Base-by-base conservation (phyloP, 2,329 filamentous ascomycete species). In the Paracoccidioides brasiliensis region DNA sequence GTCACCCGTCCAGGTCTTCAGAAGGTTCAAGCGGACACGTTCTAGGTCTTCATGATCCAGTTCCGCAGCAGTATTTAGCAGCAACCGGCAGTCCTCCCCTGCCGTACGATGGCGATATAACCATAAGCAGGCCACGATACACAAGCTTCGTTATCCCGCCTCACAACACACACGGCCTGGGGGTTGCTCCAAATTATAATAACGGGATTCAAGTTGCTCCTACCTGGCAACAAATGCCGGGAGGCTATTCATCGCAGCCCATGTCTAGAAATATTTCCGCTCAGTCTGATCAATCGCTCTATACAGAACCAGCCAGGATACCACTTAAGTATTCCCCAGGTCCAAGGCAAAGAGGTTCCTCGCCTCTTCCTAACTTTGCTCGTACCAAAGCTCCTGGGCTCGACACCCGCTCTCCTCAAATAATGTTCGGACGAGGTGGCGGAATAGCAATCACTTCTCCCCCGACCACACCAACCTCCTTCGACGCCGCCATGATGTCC, bases 21-120 rank as follows among this genome's bases (percentile, higher is more conserved):
- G 56, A 57, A 30, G 32, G 33, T 32, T 54, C 56, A 8, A 46
- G 35, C 12, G 44, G 48, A 9, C 32, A 50, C 12, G 30, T 43
- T 38, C 52, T 42, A 15, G 15, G 32, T 1, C 37, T 38, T 50
- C 55, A 44, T 7, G 49, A 57, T 32, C 8, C 42, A 14, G 38
- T 41, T 38, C 42, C 33, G 14, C 28, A 54, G 28, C 28, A 42
- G n/a, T 30, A 14, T 22, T 28, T 52, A 22, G 7, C 52, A 30
- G 55, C 51, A 7, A 49, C 59, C 2, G 60, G 62, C 30, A 48
- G 53, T 2, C 48, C 52, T 32, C 62, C 64, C 9, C 54, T 72
- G 3, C 69, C 67, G 1, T 68, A 68, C 45, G 70, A 72, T 12
- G 57, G 63, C 38, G 63, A 72, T 48, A 67, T 71, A 37, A 58